Conservation (phyloP, 768 basidiomycete species). For the Pleurotus pulmonarius region DNA sequence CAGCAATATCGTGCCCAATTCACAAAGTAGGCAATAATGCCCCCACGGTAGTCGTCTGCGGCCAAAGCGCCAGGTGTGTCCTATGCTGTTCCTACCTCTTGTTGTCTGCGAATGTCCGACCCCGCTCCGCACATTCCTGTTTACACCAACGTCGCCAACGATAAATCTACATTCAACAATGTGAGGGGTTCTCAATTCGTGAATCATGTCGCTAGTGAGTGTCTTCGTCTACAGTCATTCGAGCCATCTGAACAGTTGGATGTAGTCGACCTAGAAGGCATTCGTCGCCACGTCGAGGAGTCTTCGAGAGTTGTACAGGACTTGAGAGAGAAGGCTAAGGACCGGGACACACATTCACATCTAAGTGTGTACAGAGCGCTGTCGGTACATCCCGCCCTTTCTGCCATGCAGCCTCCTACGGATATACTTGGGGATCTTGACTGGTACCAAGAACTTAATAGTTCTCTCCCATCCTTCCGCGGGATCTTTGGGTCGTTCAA, state of each 20-base stretch:
- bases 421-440: constrained; percentile 15
- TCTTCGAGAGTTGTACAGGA: neutral
- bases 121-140: too few relatives aligned
- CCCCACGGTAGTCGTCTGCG: too few relatives aligned
- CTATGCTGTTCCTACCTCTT: too few relatives aligned
- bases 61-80: too few relatives aligned
- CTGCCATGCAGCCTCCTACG: constrained; percentile 16
- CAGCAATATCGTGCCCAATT: too few relatives aligned
- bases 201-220: neutral
- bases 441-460: constrained; percentile 9
- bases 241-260: neutral
- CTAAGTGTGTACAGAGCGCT: constrained; percentile 16
- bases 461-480: neutral
- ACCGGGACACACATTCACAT: constrained; percentile 13
- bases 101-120: too few relatives aligned
- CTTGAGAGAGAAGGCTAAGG: neutral
- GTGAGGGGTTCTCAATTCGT: neutral
- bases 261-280: neutral
- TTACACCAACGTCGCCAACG: neutral
- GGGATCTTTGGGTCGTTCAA: neutral
- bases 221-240: too few relatives aligned
- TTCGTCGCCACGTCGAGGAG: neutral
- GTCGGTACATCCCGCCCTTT: constrained; percentile 16
- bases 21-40: too few relatives aligned
- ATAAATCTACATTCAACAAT: constrained; percentile 1